phyloP scores from a whole-genome alignment of 2,329 filamentous ascomycete species.

The Aspergillus tanneri region DNA sequence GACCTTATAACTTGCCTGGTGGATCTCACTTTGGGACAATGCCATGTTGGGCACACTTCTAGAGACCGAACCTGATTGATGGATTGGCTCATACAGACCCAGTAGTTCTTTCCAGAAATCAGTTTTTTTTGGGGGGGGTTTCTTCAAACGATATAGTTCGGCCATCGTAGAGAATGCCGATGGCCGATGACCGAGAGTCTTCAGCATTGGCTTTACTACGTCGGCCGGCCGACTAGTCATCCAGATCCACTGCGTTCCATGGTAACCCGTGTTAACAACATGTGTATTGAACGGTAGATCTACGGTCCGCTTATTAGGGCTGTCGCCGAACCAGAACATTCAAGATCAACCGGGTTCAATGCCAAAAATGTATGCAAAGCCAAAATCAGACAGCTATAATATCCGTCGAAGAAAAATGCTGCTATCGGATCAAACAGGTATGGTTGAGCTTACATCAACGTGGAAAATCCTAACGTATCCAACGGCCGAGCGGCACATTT shows the following conservation, averaged over 20 bases:
- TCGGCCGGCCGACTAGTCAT: background rate
- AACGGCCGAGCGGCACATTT: too few relatives aligned
- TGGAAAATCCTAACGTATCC: too few relatives aligned
- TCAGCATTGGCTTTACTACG: background rate
- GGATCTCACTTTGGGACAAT: background rate
- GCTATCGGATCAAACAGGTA: too few relatives aligned
- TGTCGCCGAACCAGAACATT: too few relatives aligned
- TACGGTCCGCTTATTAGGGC: too few relatives aligned
- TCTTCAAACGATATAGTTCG: background rate
- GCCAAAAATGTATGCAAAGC: too few relatives aligned
- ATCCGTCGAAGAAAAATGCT: too few relatives aligned
- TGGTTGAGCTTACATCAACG: too few relatives aligned
- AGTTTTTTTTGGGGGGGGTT: background rate
- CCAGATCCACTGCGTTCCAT: background rate
- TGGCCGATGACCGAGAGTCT: background rate
- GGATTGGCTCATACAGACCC: background rate
- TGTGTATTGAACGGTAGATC: too few relatives aligned
- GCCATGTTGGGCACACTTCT: background rate
- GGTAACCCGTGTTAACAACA: background rate
- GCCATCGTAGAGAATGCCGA: background rate
- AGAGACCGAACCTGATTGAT: background rate
- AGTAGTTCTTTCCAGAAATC: background rate
- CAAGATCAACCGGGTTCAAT: too few relatives aligned
- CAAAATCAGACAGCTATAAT: too few relatives aligned
- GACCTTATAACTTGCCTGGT: background rate